Conservation (phyloP, 78 protist species). For the Mastigamoeba balamuthi region DNA sequence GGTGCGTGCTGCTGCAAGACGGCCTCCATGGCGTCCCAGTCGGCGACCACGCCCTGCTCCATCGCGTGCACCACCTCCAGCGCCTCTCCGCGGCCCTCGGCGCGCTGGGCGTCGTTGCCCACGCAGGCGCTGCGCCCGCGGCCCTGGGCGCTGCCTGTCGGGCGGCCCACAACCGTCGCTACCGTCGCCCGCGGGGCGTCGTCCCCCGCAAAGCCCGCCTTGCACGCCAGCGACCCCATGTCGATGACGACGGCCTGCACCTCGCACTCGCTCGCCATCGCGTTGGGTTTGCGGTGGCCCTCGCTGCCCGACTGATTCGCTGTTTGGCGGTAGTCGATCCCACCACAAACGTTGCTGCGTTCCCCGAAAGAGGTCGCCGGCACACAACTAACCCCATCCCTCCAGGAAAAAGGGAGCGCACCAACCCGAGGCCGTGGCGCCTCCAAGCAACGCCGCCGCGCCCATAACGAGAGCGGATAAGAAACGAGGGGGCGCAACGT, state of each 20-base stretch:
- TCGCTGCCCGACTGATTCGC: too few species aligned
- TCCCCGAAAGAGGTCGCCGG: too few species aligned
- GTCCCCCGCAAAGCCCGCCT: slow-evolving; percentile 72
- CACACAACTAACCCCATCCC: too few species aligned
- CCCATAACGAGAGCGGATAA: too few species aligned
- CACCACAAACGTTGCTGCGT: too few species aligned
- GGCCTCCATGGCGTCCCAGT: neutral
- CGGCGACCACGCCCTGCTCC: neutral
- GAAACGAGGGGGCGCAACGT: too few species aligned
- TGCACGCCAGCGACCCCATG: slow-evolving; percentile 62
- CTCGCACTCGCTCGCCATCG: too few species aligned
- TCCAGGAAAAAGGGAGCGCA: too few species aligned
- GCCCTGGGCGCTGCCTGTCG: slow-evolving; percentile 18
- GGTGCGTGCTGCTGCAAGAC: neutral
- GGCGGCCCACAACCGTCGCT: slow-evolving; percentile 66
- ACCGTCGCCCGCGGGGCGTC: slow-evolving; percentile 65
- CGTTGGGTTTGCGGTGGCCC: too few species aligned
- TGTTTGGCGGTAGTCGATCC: too few species aligned
- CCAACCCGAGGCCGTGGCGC: too few species aligned
- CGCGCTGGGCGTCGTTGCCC: slow-evolving; percentile 69
- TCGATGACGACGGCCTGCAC: slow-evolving; percentile 12
- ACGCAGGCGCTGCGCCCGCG: slow-evolving; percentile 44
- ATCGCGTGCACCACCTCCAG: neutral
- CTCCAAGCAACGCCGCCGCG: too few species aligned
- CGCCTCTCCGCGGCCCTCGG: neutral